These are phyloP conservation scores for Nemania serpens DNA, from an alignment of 2,329 filamentous ascomycete species.

Conservation along the genomic window DNA sequence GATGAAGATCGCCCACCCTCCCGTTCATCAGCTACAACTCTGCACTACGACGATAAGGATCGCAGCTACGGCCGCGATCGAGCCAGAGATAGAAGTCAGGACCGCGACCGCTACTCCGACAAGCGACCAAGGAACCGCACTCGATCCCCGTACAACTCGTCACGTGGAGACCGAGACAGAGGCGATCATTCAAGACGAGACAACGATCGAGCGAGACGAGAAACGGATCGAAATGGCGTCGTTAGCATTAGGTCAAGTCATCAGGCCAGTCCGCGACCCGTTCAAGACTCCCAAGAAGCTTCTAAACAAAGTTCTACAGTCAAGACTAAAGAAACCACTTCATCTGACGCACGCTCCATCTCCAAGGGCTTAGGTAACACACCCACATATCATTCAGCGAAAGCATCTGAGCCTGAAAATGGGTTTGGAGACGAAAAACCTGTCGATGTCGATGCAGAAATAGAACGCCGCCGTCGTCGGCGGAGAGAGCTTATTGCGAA, in stretches of 20 bases:
- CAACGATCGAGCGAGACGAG: slow-evolving; percentile 33
- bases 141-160: slow-evolving; percentile 38
- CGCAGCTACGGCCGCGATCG: slow-evolving; percentile 46
- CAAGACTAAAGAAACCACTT: slow-evolving; percentile 62
- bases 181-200: slow-evolving; percentile 33
- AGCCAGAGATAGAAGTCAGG: slow-evolving; percentile 49
- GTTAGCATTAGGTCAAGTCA: slow-evolving; percentile 50
- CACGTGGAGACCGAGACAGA: slow-evolving; percentile 35
- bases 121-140: slow-evolving; percentile 58
- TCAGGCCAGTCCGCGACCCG: slow-evolving; percentile 52
- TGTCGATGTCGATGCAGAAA: slow-evolving; percentile 80
- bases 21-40: slow-evolving; percentile 43
- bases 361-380: slow-evolving; percentile 60
- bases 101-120: slow-evolving; percentile 55
- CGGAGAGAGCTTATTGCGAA: slow-evolving; percentile 86
- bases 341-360: slow-evolving; percentile 70
- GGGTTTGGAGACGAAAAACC: slow-evolving; percentile 61
- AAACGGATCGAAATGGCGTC: slow-evolving; percentile 39
- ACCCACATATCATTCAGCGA: slow-evolving; percentile 31
- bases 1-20: slow-evolving; percentile 59
- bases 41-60: slow-evolving; percentile 58
- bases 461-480: slow-evolving; percentile 82
- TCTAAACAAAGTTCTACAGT: slow-evolving; percentile 63
- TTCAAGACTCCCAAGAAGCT: slow-evolving; percentile 63
- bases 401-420: slow-evolving; percentile 44